Evolutionary conservation across 169 alveolate genomes (phyloP).

Genomic region (Cryptosporidium felis): DNA sequence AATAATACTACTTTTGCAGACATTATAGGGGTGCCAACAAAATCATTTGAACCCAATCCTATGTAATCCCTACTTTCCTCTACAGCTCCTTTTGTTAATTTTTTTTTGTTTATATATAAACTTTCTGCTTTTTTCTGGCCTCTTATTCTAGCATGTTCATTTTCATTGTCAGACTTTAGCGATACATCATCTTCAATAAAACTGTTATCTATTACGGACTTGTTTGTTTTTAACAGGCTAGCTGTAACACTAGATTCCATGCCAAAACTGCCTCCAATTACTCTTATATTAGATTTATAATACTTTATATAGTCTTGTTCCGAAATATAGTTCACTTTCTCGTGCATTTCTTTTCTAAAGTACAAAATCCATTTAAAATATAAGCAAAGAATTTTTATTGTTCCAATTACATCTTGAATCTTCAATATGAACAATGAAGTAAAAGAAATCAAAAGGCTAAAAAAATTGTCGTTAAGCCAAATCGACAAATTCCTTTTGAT

Average conservation of each 20-base stretch:
- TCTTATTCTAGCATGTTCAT: too few relatives aligned
- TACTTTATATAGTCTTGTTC: slow-evolving; percentile 12
- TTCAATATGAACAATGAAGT: slow-evolving; percentile 1
- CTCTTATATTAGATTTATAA: slow-evolving; percentile 46
- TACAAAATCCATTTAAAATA: slow-evolving; percentile 30
- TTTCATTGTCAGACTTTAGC: slow-evolving; percentile 5
- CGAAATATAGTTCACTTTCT: not conserved
- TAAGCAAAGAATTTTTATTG: slow-evolving; percentile 23
- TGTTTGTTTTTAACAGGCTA: not conserved
- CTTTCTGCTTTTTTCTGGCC: too few relatives aligned
- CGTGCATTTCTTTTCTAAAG: not conserved
- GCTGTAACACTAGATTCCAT: not conserved
- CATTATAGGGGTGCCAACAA: slow-evolving; percentile 19
- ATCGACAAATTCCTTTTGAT: not conserved
- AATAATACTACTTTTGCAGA: slow-evolving; percentile 49
- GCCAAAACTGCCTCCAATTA: slow-evolving; percentile 40
- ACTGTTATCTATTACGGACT: not conserved
- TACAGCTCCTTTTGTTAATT: too few relatives aligned
- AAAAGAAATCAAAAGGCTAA: not conserved
- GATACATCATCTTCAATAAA: not conserved
- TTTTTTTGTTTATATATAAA: too few relatives aligned
- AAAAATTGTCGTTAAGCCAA: not conserved
- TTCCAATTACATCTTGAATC: slow-evolving; percentile 26
- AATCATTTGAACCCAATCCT: not conserved
- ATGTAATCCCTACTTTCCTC: too few relatives aligned